Evolutionary conservation across 169 alveolate genomes (phyloP).

Genomic region (Eimeria sp.): DNA sequence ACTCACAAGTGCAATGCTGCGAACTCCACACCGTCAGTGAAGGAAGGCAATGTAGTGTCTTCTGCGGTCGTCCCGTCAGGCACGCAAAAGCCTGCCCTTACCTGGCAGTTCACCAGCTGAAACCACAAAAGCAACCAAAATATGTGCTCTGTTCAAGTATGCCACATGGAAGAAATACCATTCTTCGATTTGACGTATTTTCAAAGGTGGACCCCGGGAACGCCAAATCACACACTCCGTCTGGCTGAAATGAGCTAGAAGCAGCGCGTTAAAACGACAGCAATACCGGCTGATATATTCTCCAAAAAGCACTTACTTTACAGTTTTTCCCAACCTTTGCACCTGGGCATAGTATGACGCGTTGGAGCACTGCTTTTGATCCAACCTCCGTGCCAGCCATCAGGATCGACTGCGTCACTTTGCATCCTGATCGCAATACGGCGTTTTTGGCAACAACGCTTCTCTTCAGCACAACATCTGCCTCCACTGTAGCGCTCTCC

Average conservation of each 20-base stretch:
- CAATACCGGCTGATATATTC: background rate
- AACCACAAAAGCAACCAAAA: background rate
- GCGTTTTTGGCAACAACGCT: conserved; percentile 76
- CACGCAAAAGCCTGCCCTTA: conserved; percentile 80
- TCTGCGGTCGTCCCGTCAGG: conserved; percentile 82
- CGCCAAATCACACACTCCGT: background rate
- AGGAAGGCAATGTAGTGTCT: conserved; percentile 79
- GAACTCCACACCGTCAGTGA: conserved; percentile 67
- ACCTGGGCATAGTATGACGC: conserved; percentile 55
- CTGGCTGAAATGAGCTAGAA: background rate
- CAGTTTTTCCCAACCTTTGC: conserved; percentile 77
- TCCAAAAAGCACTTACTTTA: conserved; percentile 50
- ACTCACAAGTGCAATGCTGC: conserved; percentile 8
- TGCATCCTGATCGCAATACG: conserved; percentile 39
- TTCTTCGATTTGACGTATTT: too few relatives aligned
- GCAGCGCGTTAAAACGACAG: background rate
- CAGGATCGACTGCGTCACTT: conserved; percentile 78
- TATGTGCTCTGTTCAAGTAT: background rate
- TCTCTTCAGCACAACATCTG: conserved; percentile 73
- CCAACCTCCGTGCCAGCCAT: conserved; percentile 68
- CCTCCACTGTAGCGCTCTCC: conserved; percentile 75
- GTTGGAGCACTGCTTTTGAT: conserved; percentile 66
- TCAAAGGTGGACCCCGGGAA: background rate
- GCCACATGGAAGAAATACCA: too few relatives aligned
- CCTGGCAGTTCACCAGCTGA: conserved; percentile 81